Evolutionary conservation across 805 yeast species (phyloP).

Genomic region (Candida coleopterorum): DNA sequence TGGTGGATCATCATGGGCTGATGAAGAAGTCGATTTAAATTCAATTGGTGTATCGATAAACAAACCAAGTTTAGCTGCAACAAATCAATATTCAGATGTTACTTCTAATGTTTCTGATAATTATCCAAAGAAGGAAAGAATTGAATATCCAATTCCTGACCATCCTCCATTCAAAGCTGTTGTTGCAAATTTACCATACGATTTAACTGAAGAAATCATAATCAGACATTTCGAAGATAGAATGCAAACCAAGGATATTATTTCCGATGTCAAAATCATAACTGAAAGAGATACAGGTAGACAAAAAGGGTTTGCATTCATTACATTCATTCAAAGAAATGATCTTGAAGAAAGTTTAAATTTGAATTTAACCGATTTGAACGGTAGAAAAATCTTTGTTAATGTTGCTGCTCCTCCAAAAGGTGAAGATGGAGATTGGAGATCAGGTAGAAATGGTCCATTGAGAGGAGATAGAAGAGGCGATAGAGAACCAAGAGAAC

Average conservation of each 20-base stretch:
- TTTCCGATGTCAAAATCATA: slow-evolving; percentile 68
- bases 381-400: slow-evolving; percentile 48
- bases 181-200: slow-evolving; percentile 82
- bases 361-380: slow-evolving; percentile 40
- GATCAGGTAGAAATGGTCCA: slow-evolving; percentile 25
- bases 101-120: slow-evolving; percentile 10
- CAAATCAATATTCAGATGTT: slow-evolving; percentile 5
- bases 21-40: slow-evolving; percentile 69
- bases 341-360: slow-evolving; percentile 48
- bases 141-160: slow-evolving; percentile 83
- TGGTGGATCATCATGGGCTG: slow-evolving; percentile 82
- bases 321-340: slow-evolving; percentile 44
- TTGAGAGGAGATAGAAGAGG: slow-evolving; percentile 30
- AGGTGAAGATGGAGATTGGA: slow-evolving; percentile 45
- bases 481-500: slow-evolving; percentile 38
- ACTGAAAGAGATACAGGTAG: slow-evolving; percentile 59
- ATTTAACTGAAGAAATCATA: slow-evolving; percentile 61
- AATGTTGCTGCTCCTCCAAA: slow-evolving; percentile 58
- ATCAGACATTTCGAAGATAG: slow-evolving; percentile 58
- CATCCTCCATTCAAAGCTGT: slow-evolving; percentile 90
- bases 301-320: slow-evolving; percentile 54
- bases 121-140: slow-evolving; percentile 45
- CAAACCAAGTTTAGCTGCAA: slow-evolving; percentile 17
- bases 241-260: slow-evolving; percentile 45
- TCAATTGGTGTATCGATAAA: slow-evolving; percentile 44